Conservation (phyloP, 208 protist genomes). For the Entamoeba dispar region DNA sequence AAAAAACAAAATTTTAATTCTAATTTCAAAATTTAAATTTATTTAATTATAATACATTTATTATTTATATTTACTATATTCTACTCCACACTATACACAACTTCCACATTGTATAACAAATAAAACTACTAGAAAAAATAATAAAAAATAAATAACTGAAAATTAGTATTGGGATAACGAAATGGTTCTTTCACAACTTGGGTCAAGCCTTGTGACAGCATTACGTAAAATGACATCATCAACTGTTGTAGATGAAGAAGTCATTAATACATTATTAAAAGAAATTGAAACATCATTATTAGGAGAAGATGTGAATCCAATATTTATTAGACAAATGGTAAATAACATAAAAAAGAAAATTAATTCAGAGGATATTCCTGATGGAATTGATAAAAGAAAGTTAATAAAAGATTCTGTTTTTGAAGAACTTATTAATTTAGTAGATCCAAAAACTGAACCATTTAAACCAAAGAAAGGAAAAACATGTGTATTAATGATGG, state of each 20-base stretch:
- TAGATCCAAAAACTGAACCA: background rate
- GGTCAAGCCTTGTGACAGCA: background rate
- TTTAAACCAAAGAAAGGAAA: constrained; percentile 2
- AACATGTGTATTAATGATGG: constrained; percentile 27
- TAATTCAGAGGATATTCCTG: background rate
- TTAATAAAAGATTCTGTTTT: background rate
- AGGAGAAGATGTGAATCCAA: background rate
- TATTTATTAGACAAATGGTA: background rate
- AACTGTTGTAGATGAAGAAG: background rate
- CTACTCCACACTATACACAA: no score
- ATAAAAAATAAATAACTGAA: no score
- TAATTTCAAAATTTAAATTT: no score
- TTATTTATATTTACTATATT: no score
- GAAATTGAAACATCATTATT: background rate
- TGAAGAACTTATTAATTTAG: background rate
- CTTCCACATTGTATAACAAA: no score
- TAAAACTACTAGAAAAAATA: no score
- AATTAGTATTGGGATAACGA: background rate
- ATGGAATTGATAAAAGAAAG: background rate
- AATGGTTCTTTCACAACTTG: background rate
- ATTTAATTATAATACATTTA: no score
- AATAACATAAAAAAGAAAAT: background rate
- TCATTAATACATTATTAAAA: background rate
- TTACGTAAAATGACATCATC: background rate
- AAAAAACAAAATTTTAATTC: no score